Conservation (phyloP, 257 asterid species). For the Dorcoceras hygrometricum region DNA sequence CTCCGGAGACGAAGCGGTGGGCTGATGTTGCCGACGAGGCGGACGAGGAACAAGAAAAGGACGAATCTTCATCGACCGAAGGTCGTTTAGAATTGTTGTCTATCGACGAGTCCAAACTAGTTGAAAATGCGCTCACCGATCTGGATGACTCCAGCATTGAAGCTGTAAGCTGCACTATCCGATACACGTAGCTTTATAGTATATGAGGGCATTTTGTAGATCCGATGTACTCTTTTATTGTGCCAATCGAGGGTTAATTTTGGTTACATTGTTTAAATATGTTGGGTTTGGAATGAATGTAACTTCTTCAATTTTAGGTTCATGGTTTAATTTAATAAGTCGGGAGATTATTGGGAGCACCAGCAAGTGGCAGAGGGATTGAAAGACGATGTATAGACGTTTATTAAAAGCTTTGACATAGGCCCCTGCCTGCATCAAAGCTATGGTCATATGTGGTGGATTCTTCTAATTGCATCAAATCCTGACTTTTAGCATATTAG, state of each 20-base stretch:
- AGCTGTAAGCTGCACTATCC: constrained; percentile 39
- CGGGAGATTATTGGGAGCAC: not conserved
- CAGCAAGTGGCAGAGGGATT: not conserved
- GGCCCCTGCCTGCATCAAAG: no score
- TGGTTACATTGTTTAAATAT: not conserved
- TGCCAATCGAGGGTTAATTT: not conserved
- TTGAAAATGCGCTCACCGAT: constrained; percentile 34
- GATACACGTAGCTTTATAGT: not conserved
- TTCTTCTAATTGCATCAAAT: no score
- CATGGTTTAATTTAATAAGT: no score
- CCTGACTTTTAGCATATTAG: no score
- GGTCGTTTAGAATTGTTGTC: constrained; percentile 23
- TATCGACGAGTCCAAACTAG: constrained; percentile 35
- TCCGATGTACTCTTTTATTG: no score
- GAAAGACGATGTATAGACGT: not conserved
- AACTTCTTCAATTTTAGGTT: not conserved
- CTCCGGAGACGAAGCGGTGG: constrained; percentile 43
- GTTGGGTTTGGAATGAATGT: not conserved
- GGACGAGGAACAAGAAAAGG: constrained; percentile 27
- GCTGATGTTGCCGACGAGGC: constrained; percentile 51
- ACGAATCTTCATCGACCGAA: constrained; percentile 18
- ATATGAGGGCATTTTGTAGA: not conserved
- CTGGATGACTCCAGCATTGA: constrained; percentile 53
- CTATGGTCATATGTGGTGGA: no score
- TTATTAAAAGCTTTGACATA: not conserved